Percentiles rank a stretch among this genome's conserved stretches.
Evolutionary conservation across 148 eudicot genomes (phyloP).

Genomic region (Cornus kousa): DNA sequence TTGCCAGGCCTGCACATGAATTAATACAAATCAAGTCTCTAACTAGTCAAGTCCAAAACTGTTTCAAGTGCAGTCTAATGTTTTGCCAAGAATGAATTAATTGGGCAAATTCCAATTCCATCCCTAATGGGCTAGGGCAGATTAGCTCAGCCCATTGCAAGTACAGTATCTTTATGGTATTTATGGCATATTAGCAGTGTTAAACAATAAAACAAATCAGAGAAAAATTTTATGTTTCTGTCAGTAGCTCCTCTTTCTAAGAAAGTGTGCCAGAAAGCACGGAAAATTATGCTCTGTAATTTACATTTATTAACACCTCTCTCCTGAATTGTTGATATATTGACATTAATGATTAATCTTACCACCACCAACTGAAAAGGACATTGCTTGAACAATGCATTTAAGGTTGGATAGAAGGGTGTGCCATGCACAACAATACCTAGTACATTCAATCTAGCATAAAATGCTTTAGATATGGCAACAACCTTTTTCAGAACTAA

Average conservation of each 20-base stretch:
- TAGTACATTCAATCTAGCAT: too few species aligned
- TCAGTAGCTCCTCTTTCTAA: not conserved
- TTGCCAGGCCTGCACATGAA: too few species aligned
- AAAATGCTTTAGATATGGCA: too few species aligned
- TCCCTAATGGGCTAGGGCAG: not conserved
- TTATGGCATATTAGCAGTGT: not conserved
- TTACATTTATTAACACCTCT: not conserved
- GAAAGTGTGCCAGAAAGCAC: not conserved
- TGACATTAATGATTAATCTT: too few species aligned
- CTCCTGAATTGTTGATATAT: not conserved
- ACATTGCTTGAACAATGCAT: not conserved
- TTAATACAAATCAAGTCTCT: too few species aligned
- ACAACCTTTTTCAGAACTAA: too few species aligned
- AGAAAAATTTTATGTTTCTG: not conserved
- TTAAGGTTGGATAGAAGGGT: not conserved
- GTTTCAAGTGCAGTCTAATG: too few species aligned
- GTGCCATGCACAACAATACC: not conserved
- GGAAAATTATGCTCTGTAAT: not conserved
- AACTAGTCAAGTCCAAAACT: too few species aligned
- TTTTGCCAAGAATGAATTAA: too few species aligned
- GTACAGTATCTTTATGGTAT: not conserved
- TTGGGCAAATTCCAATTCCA: too few species aligned
- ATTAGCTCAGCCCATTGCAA: not conserved
- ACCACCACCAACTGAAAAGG: not conserved
- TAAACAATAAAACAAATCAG: not conserved